These are phyloP conservation scores for Neonectria coccinea DNA, from an alignment of 2,329 filamentous ascomycete genomes.

Conservation along the genomic window DNA sequence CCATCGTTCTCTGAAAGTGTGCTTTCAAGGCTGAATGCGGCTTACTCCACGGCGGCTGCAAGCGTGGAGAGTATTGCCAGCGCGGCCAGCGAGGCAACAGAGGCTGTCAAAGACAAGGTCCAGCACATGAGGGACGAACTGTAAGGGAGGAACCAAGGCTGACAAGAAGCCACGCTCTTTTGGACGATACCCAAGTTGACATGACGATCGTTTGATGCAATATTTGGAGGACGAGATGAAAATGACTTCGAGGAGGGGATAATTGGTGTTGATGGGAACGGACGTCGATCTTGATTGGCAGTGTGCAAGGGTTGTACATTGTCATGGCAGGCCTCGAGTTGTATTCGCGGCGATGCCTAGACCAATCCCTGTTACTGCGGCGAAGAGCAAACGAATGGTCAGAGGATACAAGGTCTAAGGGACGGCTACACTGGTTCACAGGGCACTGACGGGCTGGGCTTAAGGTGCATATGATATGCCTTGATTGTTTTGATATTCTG, in stretches of 20 bases:
- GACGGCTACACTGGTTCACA: neutral
- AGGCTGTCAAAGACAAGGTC: slow-evolving; percentile 56
- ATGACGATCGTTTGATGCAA: slow-evolving; percentile 45
- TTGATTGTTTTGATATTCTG: slow-evolving; percentile 26
- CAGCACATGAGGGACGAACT: slow-evolving; percentile 56
- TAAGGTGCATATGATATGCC: slow-evolving; percentile 11
- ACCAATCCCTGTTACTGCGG: slow-evolving; percentile 9
- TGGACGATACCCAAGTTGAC: slow-evolving; percentile 46
- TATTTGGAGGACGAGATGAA: slow-evolving; percentile 8
- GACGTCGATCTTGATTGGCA: slow-evolving; percentile 35
- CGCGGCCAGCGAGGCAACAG: slow-evolving; percentile 55
- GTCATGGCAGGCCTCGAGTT: slow-evolving; percentile 31
- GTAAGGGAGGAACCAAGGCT: slow-evolving; percentile 40
- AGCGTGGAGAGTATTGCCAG: slow-evolving; percentile 60
- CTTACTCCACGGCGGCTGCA: slow-evolving; percentile 75
- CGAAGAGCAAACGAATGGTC: neutral
- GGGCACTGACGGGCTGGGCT: slow-evolving; percentile 24
- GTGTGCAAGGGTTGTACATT: slow-evolving; percentile 33
- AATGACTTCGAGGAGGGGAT: slow-evolving; percentile 24
- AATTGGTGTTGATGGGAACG: slow-evolving; percentile 39
- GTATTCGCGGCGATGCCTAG: slow-evolving; percentile 24
- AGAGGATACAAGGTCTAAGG: slow-evolving; percentile 10
- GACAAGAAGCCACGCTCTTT: slow-evolving; percentile 38
- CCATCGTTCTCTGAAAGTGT: slow-evolving; percentile 86
- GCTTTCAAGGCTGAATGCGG: slow-evolving; percentile 75